A percentile compares a stretch with the other conserved stretches of the same genome.
phyloP scores from a whole-genome alignment of 805 yeast genomes.

The Maudiozyma turicensis region DNA sequence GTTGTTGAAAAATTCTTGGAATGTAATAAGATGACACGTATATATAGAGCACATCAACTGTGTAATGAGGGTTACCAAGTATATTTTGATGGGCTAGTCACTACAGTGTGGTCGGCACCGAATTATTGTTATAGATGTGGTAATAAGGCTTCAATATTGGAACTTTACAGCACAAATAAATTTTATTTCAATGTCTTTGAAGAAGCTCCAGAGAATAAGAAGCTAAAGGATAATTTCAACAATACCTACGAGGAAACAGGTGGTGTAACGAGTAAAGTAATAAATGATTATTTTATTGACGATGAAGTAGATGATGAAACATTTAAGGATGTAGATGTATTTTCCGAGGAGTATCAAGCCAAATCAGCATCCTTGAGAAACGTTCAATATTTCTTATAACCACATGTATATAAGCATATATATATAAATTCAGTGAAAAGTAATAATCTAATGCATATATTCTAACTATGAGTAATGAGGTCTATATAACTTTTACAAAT shows the following conservation, averaged over 20 bases:
- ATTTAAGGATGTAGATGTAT: conserved; percentile 14
- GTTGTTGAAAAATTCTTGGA: conserved; percentile 80
- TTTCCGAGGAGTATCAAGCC: conserved; percentile 29
- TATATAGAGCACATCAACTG: conserved; percentile 89
- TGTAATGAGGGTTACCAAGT: conserved; percentile 95
- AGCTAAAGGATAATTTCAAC: conserved; percentile 13
- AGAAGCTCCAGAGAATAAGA: conserved; percentile 88
- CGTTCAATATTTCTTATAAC: conserved; percentile 27
- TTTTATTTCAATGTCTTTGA: conserved; percentile 85
- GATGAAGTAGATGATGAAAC: conserved; percentile 2
- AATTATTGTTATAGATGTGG: conserved; percentile 97
- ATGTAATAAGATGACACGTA: conserved; percentile 68
- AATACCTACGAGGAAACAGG: conserved; percentile 8
- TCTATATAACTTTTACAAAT: conserved; percentile 32
- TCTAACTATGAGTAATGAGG: neutral
- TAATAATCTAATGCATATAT: neutral
- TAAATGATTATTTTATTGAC: conserved; percentile 10
- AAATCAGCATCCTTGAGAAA: conserved; percentile 25
- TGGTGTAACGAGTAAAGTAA: conserved; percentile 5
- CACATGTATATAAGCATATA: neutral
- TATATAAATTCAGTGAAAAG: neutral
- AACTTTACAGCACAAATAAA: conserved; percentile 60
- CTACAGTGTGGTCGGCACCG: conserved; percentile 98
- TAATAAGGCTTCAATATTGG: conserved; percentile 93
- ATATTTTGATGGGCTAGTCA: conserved; percentile 79